phyloP scores from a whole-genome alignment of 495 filamentous ascomycete genomes.

The Penicillium antarcticum region DNA sequence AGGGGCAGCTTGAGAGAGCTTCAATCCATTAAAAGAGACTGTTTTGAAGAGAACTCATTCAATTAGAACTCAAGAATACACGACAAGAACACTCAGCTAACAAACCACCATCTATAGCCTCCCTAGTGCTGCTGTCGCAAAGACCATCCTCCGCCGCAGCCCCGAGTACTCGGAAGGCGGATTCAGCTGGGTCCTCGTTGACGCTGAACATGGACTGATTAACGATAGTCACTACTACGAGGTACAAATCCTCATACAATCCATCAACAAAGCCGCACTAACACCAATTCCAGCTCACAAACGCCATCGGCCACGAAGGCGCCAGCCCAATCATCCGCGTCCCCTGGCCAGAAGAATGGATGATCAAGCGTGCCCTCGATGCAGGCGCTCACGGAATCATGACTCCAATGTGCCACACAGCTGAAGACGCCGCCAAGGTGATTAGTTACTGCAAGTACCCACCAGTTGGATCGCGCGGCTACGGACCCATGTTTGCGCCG shows the following conservation, averaged over 20 bases:
- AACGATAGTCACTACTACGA: slow-evolving; percentile 37
- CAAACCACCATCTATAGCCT: slow-evolving; percentile 13
- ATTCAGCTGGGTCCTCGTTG: slow-evolving; percentile 68
- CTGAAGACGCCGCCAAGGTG: slow-evolving; percentile 56
- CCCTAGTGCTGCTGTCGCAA: slow-evolving; percentile 32
- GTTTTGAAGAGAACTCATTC: too few species aligned
- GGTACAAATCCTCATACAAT: slow-evolving; percentile 4
- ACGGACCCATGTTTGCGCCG: slow-evolving; percentile 59
- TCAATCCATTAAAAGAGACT: too few species aligned
- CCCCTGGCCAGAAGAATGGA: slow-evolving; percentile 62
- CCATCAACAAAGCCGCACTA: neutral
- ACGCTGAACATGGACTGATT: slow-evolving; percentile 77
- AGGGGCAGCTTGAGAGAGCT: neutral
- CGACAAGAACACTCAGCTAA: neutral
- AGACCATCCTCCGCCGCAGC: slow-evolving; percentile 32
- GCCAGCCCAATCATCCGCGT: slow-evolving; percentile 67
- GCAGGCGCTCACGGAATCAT: slow-evolving; percentile 64
- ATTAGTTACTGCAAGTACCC: slow-evolving; percentile 65
- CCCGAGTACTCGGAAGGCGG: slow-evolving; percentile 18
- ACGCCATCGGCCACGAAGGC: slow-evolving; percentile 61
- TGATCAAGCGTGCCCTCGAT: slow-evolving; percentile 74
- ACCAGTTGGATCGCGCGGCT: slow-evolving; percentile 59
- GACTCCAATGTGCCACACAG: slow-evolving; percentile 39
- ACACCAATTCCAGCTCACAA: slow-evolving; percentile 19
- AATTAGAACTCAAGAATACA: too few species aligned